A percentile compares a stretch with the other conserved stretches of the same genome.
Evolutionary conservation across 257 asterid genomes (phyloP).

Genomic region (Solanum lycopersicoides): DNA sequence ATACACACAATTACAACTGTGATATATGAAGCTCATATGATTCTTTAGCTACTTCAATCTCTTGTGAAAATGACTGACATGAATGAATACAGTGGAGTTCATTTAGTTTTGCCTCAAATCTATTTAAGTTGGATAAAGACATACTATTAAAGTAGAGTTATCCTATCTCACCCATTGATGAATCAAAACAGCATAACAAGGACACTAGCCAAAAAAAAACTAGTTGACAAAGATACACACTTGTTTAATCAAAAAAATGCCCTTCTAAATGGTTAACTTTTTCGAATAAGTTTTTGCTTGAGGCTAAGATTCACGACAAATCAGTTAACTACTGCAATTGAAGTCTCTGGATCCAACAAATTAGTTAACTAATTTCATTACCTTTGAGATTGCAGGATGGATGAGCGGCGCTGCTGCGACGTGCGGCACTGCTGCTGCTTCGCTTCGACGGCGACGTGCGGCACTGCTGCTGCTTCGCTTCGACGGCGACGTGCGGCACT

Average conservation of each 20-base stretch:
- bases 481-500: too few relatives aligned
- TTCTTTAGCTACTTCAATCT: neutral
- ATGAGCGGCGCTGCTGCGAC: neutral
- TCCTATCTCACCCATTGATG: neutral
- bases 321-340: neutral
- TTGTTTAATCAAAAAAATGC: neutral
- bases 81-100: neutral
- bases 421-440: too few relatives aligned
- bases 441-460: too few relatives aligned
- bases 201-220: neutral
- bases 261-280: neutral
- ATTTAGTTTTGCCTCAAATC: neutral
- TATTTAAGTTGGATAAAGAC: neutral
- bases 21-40: neutral
- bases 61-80: neutral
- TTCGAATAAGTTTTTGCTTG: neutral
- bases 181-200: neutral
- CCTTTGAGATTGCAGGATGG: neutral
- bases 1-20: neutral
- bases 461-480: too few relatives aligned
- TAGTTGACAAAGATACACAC: neutral
- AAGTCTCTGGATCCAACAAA: neutral
- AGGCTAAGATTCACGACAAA: too few relatives aligned
- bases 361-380: neutral
- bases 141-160: neutral